Percentiles rank a stretch among this genome's conserved stretches.
These are phyloP conservation scores for Pinus tabuliformis DNA, from an alignment of 75 land plant genomes.

Conservation along the genomic window DNA sequence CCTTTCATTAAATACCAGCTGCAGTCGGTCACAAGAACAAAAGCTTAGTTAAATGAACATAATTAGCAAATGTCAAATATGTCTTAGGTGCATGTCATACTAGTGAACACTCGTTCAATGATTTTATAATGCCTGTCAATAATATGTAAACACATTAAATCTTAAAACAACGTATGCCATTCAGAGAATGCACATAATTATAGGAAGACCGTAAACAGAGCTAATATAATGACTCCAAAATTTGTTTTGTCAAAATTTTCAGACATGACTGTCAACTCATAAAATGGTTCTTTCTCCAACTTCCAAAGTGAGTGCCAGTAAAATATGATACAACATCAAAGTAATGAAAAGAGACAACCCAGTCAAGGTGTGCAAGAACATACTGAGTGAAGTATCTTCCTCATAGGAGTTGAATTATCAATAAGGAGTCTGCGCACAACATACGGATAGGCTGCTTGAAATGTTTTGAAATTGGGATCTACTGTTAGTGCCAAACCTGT, in stretches of 20 bases:
- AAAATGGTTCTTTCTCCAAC: background rate
- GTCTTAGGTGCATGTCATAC: background rate
- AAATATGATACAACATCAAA: background rate
- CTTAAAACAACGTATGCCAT: background rate
- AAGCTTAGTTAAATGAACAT: background rate
- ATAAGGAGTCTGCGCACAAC: conserved; percentile 76
- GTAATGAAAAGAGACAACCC: background rate
- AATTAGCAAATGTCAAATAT: background rate
- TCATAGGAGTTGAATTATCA: conserved; percentile 67
- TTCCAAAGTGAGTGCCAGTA: background rate
- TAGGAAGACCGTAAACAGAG: background rate
- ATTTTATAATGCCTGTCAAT: background rate
- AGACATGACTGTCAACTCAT: background rate
- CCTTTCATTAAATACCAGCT: conserved; percentile 45
- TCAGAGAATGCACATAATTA: background rate
- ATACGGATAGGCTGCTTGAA: conserved; percentile 89
- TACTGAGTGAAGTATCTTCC: conserved; percentile 79
- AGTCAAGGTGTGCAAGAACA: background rate
- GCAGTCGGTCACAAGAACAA: background rate
- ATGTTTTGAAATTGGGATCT: conserved; percentile 80
- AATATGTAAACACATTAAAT: background rate
- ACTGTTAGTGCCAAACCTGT: conserved; percentile 90
- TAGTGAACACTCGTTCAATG: background rate
- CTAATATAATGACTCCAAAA: background rate
- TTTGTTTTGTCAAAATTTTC: background rate